Conservation (phyloP, 73 alveolate genomes). For the Paramecium primaurelia region DNA sequence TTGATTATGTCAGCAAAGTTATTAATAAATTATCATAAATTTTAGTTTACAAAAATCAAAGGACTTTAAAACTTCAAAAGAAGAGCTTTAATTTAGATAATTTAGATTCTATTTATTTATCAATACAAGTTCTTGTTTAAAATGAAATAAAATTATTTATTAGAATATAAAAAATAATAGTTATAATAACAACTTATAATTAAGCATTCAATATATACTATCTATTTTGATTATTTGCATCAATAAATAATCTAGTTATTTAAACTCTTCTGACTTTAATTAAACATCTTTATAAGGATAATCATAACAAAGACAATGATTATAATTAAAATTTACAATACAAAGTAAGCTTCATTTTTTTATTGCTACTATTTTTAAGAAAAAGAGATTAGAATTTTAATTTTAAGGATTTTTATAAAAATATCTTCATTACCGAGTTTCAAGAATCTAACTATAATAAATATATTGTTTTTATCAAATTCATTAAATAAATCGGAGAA, state of each 20-base stretch:
- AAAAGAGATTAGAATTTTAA: no score
- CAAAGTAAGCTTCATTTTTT: no score
- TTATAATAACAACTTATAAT: not conserved
- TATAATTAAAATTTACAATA: not conserved
- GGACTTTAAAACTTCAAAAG: not conserved
- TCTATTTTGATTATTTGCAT: not conserved
- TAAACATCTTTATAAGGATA: not conserved
- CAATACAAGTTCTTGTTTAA: not conserved
- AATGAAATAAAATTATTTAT: not conserved
- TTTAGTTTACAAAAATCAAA: not conserved
- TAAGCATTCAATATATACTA: not conserved
- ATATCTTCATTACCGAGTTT: no score
- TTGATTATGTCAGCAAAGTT: not conserved
- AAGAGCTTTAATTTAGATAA: not conserved
- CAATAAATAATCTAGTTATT: not conserved
- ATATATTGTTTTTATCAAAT: no score
- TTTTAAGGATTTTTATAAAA: no score
- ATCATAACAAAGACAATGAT: not conserved
- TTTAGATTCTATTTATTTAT: not conserved
- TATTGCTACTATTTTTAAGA: no score
- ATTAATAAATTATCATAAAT: not conserved
- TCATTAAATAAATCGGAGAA: no score
- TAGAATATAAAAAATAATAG: not conserved
- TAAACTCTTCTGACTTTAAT: not conserved
- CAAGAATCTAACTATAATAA: no score